These are phyloP conservation scores for Tetrahymena elliotti DNA, from an alignment of 73 alveolate species.

Conservation along the genomic window DNA sequence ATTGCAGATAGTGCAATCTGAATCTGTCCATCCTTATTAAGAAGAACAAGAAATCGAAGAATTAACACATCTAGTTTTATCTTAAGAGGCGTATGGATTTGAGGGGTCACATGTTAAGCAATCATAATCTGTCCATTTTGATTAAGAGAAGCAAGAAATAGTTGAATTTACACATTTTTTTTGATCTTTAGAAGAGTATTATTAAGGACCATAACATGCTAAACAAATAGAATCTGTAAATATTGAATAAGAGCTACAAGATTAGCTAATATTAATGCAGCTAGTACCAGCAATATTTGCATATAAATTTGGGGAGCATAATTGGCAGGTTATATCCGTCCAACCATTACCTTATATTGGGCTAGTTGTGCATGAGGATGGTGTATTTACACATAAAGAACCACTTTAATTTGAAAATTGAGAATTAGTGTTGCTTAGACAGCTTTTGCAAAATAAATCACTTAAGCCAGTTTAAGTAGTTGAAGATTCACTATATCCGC, in stretches of 20 bases:
- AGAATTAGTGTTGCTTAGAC: background rate
- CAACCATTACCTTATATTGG: background rate
- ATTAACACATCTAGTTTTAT: too few species aligned
- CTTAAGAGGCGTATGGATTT: too few species aligned
- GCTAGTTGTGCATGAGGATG: background rate
- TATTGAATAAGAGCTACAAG: background rate
- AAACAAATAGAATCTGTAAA: background rate
- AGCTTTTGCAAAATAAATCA: background rate
- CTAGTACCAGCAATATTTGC: background rate
- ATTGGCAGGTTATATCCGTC: background rate
- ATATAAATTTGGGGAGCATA: background rate
- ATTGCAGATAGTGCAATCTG: too few species aligned
- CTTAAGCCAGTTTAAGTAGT: background rate
- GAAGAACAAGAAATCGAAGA: too few species aligned
- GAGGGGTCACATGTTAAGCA: too few species aligned
- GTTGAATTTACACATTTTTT: too few species aligned
- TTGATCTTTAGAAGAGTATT: too few species aligned
- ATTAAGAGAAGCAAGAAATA: too few species aligned
- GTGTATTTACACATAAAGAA: background rate
- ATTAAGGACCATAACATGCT: background rate
- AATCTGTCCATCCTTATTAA: too few species aligned
- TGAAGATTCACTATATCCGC: background rate
- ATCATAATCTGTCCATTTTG: too few species aligned
- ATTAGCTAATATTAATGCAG: background rate
- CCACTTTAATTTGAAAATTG: background rate